These are phyloP conservation scores for Verticillium albo-atrum DNA, from an alignment of 2,329 filamentous ascomycete genomes.

Conservation along the genomic window DNA sequence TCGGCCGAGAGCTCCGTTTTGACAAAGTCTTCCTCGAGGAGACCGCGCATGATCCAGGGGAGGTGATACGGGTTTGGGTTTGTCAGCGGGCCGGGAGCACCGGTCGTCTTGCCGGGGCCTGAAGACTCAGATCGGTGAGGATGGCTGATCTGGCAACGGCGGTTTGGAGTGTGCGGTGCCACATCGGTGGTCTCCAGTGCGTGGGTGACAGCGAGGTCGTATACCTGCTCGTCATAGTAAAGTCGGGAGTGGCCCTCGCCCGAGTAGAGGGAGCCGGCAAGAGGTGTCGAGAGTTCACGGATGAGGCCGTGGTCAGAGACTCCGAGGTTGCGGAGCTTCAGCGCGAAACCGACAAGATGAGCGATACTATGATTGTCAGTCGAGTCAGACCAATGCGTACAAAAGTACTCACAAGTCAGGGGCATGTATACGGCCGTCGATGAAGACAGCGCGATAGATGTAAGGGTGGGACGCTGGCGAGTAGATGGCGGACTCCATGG, in stretches of 20 bases:
- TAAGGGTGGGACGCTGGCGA: constrained; percentile 84
- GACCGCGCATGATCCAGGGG: constrained; percentile 91
- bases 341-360: constrained; percentile 84
- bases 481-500: constrained; percentile 84
- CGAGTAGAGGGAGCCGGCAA: constrained; percentile 86
- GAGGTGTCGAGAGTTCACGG: constrained; percentile 78
- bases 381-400: not conserved
- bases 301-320: constrained; percentile 91
- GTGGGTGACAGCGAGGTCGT: constrained; percentile 71
- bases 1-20: constrained; percentile 75
- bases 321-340: constrained; percentile 91
- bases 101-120: constrained; percentile 1
- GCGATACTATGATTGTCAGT: constrained; percentile 52
- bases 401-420: constrained; percentile 67
- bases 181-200: constrained; percentile 66
- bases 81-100: constrained; percentile 24
- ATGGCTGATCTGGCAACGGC: constrained; percentile 16
- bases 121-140: constrained; percentile 5
- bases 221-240: constrained; percentile 85
- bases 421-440: constrained; percentile 87
- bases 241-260: constrained; percentile 92
- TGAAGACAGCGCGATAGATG: constrained; percentile 92
- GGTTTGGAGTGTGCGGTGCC: constrained; percentile 24
- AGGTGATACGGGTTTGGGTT: constrained; percentile 81
- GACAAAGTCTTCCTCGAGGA: constrained; percentile 89